Conservation (phyloP, 1,284 basidiomycete genomes). For the Hortiboletus rubellus region DNA sequence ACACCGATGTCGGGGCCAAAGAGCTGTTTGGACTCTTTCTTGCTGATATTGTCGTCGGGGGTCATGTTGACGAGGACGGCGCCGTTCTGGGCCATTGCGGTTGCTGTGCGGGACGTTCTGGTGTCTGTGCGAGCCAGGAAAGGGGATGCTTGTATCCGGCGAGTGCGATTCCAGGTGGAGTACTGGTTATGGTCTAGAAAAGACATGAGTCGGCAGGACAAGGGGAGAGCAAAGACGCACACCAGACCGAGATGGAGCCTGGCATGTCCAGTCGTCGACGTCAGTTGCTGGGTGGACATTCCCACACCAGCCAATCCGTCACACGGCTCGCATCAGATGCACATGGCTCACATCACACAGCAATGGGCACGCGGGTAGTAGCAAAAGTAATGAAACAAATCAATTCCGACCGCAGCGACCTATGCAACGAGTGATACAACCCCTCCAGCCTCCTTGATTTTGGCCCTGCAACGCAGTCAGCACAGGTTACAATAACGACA, state of each 20-base stretch:
- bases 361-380: conserved; percentile 19
- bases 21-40: conserved; percentile 50
- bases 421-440: conserved; percentile 90
- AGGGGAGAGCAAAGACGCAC: conserved; percentile 21
- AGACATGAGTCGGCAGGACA: background rate
- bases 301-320: conserved; percentile 14
- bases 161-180: conserved; percentile 55
- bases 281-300: background rate
- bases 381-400: conserved; percentile 25
- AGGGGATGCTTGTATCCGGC: conserved; percentile 48
- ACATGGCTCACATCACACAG: conserved; percentile 11
- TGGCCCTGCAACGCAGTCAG: conserved; percentile 48
- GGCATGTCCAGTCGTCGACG: conserved; percentile 26
- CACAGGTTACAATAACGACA: background rate
- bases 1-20: conserved; percentile 70
- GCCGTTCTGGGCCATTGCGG: conserved; percentile 45
- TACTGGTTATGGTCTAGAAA: conserved; percentile 50
- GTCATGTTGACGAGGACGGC: conserved; percentile 43
- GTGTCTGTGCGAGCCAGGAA: conserved; percentile 53
- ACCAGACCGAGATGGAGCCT: conserved; percentile 35
- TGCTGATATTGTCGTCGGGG: conserved; percentile 22
- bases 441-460: conserved; percentile 93
- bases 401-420: conserved; percentile 32
- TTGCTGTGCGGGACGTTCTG: conserved; percentile 43
- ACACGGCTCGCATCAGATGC: too few relatives aligned